phyloP scores from a whole-genome alignment of 2,329 filamentous ascomycete species.

The Dryadomyces quercivorus region DNA sequence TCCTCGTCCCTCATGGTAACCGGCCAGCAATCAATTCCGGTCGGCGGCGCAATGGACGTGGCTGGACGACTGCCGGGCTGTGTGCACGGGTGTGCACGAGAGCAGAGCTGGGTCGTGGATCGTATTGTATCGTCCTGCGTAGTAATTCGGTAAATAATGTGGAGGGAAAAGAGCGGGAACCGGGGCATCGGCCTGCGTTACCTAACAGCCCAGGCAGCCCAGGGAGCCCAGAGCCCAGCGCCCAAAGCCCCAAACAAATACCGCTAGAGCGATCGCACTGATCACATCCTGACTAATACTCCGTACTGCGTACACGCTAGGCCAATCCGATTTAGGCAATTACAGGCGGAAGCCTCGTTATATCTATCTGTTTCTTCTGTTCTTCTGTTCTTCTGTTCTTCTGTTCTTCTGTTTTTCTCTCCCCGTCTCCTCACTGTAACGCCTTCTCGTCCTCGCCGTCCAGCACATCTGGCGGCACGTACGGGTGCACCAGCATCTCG shows the following conservation, averaged over 20 bases:
- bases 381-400: background rate
- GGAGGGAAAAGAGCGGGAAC: too few species aligned
- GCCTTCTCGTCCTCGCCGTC: constrained; percentile 3
- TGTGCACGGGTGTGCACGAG: background rate
- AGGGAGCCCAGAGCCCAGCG: too few species aligned
- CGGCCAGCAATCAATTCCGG: background rate
- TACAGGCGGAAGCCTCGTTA: background rate
- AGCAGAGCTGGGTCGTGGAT: too few species aligned
- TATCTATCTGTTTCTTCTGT: background rate
- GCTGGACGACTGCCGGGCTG: background rate
- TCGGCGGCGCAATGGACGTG: background rate
- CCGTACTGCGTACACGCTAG: background rate
- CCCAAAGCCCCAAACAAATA: too few species aligned
- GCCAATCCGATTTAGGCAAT: background rate
- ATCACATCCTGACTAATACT: background rate
- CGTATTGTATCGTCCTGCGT: too few species aligned
- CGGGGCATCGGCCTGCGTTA: too few species aligned
- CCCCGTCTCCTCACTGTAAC: background rate
- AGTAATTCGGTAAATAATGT: too few species aligned
- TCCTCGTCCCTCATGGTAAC: background rate
- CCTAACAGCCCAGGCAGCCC: too few species aligned
- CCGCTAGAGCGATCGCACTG: too few species aligned
- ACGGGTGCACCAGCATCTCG: constrained; percentile 70
- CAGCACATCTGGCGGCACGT: constrained; percentile 44
- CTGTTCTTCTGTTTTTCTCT: background rate